Evolutionary conservation across 164 flowering plant genomes (phyloP).

Genomic region (Magnolia kwangsiensis): DNA sequence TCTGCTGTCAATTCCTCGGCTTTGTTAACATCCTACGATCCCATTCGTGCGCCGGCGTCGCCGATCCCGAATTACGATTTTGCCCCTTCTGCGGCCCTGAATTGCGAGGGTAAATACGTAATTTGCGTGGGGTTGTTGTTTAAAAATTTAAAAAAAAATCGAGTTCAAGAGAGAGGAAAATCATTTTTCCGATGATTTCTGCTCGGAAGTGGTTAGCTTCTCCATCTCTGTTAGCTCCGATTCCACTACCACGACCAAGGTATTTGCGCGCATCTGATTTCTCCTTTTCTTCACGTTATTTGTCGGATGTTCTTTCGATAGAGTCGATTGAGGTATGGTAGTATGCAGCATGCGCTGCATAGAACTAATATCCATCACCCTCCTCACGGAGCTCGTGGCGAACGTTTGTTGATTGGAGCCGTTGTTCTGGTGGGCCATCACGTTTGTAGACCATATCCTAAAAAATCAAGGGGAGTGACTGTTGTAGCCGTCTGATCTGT

Average conservation of each 20-base stretch:
- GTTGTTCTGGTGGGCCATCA: background rate
- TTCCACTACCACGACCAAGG: slow-evolving; percentile 56
- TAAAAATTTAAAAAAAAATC: too few relatives aligned
- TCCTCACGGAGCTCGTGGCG: background rate
- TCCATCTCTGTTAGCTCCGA: slow-evolving; percentile 33
- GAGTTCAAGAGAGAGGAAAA: too few relatives aligned
- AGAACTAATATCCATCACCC: too few relatives aligned
- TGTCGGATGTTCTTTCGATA: background rate
- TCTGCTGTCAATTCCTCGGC: background rate
- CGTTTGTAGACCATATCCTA: too few relatives aligned
- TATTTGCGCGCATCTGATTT: slow-evolving; percentile 17
- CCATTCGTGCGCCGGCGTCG: slow-evolving; percentile 48
- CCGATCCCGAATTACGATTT: slow-evolving; percentile 62
- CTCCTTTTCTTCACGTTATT: background rate
- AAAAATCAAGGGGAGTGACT: too few relatives aligned
- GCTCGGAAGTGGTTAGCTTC: slow-evolving; percentile 31
- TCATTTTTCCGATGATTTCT: slow-evolving; percentile 16
- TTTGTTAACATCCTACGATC: slow-evolving; percentile 34
- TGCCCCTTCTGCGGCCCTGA: slow-evolving; percentile 84
- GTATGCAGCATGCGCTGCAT: background rate
- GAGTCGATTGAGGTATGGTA: background rate
- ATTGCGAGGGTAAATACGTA: slow-evolving; percentile 24
- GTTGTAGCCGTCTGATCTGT: too few relatives aligned
- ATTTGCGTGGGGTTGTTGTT: too few relatives aligned
- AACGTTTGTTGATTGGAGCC: background rate